phyloP scores from a whole-genome alignment of 1,284 basidiomycete species.

The Cutaneotrichosporon daszewskae region DNA sequence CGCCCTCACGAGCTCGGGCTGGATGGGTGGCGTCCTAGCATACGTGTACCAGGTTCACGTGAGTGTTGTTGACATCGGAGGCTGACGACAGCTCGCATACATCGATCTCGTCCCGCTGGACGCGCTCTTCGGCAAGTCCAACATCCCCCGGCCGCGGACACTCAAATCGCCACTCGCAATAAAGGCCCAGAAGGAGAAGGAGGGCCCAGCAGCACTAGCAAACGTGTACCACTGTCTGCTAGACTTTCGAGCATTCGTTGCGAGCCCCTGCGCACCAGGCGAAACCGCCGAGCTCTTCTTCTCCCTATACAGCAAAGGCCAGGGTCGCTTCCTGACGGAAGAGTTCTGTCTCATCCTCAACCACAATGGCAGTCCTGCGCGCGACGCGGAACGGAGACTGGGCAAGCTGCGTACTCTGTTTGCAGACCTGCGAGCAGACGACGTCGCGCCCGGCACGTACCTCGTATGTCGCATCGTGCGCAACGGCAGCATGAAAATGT shows the following conservation, averaged over 20 bases:
- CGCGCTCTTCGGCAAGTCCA: constrained; percentile 28
- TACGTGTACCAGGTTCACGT: constrained; percentile 60
- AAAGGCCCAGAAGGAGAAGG: neutral
- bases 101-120: constrained; percentile 56
- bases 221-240: constrained; percentile 75
- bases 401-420: constrained; percentile 75
- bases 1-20: constrained; percentile 66
- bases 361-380: constrained; percentile 78
- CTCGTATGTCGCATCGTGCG: constrained; percentile 86
- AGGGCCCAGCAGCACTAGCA: constrained; percentile 1
- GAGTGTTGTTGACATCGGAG: constrained; percentile 2
- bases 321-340: constrained; percentile 81
- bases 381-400: constrained; percentile 55
- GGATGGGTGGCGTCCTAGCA: constrained; percentile 64
- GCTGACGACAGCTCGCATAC: constrained; percentile 58
- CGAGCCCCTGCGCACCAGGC: constrained; percentile 78
- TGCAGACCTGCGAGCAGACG: constrained; percentile 75
- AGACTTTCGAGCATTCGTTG: constrained; percentile 85
- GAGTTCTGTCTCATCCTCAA: constrained; percentile 87
- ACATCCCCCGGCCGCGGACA: constrained; percentile 8
- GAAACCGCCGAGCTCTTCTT: constrained; percentile 92
- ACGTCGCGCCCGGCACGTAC: constrained; percentile 76
- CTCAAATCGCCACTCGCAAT: constrained; percentile 9
- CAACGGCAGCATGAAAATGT: constrained; percentile 77
- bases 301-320: constrained; percentile 81